A percentile compares a stretch with the other conserved stretches of the same genome.
These are phyloP conservation scores for Clitopilus hobsonii DNA, from an alignment of 768 basidiomycete genomes.

Conservation along the genomic window DNA sequence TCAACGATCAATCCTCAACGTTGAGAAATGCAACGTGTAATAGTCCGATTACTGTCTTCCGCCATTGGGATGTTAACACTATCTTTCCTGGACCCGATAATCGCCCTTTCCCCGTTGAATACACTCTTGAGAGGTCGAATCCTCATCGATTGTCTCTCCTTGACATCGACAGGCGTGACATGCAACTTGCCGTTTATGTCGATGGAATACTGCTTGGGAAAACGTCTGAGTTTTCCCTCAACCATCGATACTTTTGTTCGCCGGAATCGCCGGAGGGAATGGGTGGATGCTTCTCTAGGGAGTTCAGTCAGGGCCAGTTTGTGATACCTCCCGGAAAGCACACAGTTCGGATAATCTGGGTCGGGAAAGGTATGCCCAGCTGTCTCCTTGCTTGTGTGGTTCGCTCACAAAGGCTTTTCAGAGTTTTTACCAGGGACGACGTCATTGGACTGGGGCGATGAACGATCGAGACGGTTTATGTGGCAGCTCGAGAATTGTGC, in stretches of 20 bases:
- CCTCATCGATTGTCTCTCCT: slow-evolving; percentile 1
- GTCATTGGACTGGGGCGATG: slow-evolving; percentile 5
- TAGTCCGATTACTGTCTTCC: neutral
- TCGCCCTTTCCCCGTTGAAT: neutral
- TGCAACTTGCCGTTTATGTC: neutral
- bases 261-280: neutral
- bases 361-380: neutral
- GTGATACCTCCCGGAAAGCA: slow-evolving; percentile 1
- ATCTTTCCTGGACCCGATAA: neutral
- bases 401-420: neutral
- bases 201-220: neutral
- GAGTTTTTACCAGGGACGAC: slow-evolving; percentile 2
- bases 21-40: neutral
- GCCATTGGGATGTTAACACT: neutral
- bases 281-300: neutral
- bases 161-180: neutral
- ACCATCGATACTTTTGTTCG: neutral
- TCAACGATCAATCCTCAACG: neutral
- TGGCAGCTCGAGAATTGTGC: slow-evolving; percentile 7
- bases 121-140: neutral
- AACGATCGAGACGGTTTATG: slow-evolving; percentile 1
- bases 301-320: neutral
- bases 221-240: neutral
- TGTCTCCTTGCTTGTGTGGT: neutral
- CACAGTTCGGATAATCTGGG: slow-evolving; percentile 1